Evolutionary conservation across 176 grass and related monocot species (phyloP).

Genomic region (Echinochloa phyllopogon): DNA sequence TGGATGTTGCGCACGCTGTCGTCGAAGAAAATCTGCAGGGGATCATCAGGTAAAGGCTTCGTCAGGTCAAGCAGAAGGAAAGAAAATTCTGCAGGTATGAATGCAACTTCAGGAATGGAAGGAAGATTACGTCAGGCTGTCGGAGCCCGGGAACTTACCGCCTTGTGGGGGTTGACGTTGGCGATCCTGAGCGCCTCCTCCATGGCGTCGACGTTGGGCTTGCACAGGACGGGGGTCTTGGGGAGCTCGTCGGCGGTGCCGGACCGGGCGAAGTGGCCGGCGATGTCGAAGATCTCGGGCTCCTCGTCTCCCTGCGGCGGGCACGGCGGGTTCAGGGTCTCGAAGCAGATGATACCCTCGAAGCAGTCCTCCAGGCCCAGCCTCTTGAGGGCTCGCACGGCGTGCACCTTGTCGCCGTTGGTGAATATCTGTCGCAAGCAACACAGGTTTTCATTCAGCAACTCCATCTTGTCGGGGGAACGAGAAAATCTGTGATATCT

Average conservation of each 20-base stretch:
- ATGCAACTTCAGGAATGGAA: constrained; percentile 7
- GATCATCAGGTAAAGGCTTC: neutral
- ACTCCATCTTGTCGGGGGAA: neutral
- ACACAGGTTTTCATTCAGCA: neutral
- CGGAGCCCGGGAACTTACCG: constrained; percentile 46
- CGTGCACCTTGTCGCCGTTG: constrained; percentile 78
- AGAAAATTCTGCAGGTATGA: neutral
- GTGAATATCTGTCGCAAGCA: constrained; percentile 78
- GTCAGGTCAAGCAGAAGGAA: neutral
- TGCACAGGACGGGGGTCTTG: constrained; percentile 85
- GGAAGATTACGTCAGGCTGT: neutral
- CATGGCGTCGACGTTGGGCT: constrained; percentile 87
- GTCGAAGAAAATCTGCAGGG: constrained; percentile 93
- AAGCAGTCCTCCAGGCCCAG: constrained; percentile 96
- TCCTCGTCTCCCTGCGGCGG: constrained; percentile 18
- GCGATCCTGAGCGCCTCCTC: constrained; percentile 77
- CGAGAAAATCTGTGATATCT: neutral
- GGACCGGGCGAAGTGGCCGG: constrained; percentile 53
- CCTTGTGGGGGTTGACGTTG: constrained; percentile 76
- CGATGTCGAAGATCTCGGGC: constrained; percentile 74
- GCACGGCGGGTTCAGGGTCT: constrained; percentile 86
- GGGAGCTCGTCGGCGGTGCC: constrained; percentile 60
- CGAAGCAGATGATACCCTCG: constrained; percentile 98
- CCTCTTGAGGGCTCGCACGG: constrained; percentile 66
- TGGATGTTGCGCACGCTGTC: constrained; percentile 90